Conservation (phyloP, 345 rosid species). For the Pugionium dolabratum region DNA sequence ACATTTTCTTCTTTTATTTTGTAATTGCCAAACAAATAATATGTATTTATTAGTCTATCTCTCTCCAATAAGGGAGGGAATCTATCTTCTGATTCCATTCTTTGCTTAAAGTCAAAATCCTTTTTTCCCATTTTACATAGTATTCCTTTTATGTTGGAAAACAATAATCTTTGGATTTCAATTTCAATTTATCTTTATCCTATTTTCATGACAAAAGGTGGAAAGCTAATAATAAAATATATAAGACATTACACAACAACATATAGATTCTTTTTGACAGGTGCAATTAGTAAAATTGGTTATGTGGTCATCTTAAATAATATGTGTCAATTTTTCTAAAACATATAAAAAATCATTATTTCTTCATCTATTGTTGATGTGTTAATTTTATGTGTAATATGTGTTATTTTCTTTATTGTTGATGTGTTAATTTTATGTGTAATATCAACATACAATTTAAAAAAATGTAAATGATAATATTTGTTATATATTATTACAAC, state of each 20-base stretch:
- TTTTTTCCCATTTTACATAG: constrained; percentile 2
- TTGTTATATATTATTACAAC: too few relatives aligned
- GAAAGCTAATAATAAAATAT: constrained; percentile 20
- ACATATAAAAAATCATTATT: too few relatives aligned
- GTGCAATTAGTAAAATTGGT: too few relatives aligned
- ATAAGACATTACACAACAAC: neutral
- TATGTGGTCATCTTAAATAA: too few relatives aligned
- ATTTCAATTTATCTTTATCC: constrained; percentile 11
- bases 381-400: too few relatives aligned
- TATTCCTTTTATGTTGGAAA: constrained; percentile 15
- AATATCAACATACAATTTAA: too few relatives aligned
- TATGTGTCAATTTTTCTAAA: too few relatives aligned
- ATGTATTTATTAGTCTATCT: neutral
- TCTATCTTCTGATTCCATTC: constrained; percentile 12
- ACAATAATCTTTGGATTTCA: neutral
- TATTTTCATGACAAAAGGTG: constrained; percentile 12
- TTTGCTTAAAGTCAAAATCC: constrained; percentile 3
- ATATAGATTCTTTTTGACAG: too few relatives aligned
- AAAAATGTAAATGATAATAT: too few relatives aligned
- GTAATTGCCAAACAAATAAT: neutral
- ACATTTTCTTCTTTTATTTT: constrained; percentile 1
- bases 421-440: too few relatives aligned
- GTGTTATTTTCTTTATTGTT: too few relatives aligned
- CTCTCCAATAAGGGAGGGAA: constrained; percentile 29
- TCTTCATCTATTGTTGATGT: too few relatives aligned